Evolutionary conservation across 2,329 filamentous ascomycete species (phyloP).

Genomic region (Lecanoromycetidae sp.): DNA sequence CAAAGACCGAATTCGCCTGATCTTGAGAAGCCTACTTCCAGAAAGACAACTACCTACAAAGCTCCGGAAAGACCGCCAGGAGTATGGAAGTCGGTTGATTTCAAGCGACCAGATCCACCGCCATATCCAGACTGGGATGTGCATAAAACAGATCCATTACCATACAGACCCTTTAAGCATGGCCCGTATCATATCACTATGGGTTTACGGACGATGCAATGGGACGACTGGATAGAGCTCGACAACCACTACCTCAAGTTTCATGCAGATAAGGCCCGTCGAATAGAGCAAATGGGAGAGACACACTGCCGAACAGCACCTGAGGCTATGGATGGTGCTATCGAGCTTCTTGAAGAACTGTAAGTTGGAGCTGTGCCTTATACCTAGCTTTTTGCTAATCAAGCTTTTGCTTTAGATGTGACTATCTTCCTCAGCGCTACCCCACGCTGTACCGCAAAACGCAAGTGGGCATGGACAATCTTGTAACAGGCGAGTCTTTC

Average conservation of each 20-base stretch:
- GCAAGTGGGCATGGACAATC: constrained; percentile 54
- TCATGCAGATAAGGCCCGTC: constrained; percentile 57
- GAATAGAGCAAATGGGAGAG: constrained; percentile 53
- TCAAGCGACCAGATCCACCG: constrained; percentile 45
- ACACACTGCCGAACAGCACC: constrained; percentile 60
- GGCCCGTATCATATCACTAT: constrained; percentile 68
- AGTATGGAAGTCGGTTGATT: constrained; percentile 46
- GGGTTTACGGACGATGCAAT: constrained; percentile 58
- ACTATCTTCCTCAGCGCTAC: constrained; percentile 64
- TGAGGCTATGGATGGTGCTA: constrained; percentile 56
- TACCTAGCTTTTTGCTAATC: not conserved
- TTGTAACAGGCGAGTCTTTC: constrained; percentile 59
- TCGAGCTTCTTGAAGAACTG: constrained; percentile 67
- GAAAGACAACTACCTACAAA: constrained; percentile 20
- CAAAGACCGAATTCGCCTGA: constrained; percentile 28
- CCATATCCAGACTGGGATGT: constrained; percentile 61
- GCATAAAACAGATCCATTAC: constrained; percentile 56
- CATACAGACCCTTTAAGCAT: constrained; percentile 67
- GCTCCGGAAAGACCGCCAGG: constrained; percentile 14
- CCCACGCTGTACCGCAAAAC: constrained; percentile 57
- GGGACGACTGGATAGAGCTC: constrained; percentile 71
- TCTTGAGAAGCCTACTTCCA: constrained; percentile 33
- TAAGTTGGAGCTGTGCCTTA: constrained; percentile 20
- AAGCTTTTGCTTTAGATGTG: constrained; percentile 24
- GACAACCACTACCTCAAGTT: constrained; percentile 66